Conservation (phyloP, 768 basidiomycete genomes). For the Suillus weaverae region DNA sequence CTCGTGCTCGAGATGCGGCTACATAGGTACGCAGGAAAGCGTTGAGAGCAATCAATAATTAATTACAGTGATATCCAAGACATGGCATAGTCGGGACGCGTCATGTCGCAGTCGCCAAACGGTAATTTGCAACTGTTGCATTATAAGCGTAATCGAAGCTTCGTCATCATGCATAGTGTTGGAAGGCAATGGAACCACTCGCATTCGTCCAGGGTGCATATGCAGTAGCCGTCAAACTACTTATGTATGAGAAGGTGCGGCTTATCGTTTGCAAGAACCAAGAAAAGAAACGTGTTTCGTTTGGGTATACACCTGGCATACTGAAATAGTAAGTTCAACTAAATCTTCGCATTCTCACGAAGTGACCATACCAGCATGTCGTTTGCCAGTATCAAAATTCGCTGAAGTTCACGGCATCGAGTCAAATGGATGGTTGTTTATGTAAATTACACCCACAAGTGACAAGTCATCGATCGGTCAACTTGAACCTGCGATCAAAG, state of each 20-base stretch:
- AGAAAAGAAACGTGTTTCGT: neutral
- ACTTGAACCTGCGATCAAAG: neutral
- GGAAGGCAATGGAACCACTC: neutral
- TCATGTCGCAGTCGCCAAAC: neutral
- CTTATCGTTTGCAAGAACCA: neutral
- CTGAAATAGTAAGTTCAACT: neutral
- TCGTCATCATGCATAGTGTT: neutral
- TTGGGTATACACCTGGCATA: too few species aligned
- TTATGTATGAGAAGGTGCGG: neutral
- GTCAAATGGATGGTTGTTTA: neutral
- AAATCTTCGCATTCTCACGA: neutral
- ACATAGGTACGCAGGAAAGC: neutral
- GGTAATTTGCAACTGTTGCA: neutral
- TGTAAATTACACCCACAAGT: neutral
- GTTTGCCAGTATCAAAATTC: neutral
- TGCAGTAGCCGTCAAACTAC: neutral
- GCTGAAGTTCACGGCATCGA: neutral
- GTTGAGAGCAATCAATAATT: neutral
- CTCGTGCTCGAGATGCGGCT: neutral
- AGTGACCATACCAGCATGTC: neutral
- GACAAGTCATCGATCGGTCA: neutral
- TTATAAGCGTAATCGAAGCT: conserved; percentile 1
- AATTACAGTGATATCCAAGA: neutral
- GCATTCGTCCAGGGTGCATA: neutral
- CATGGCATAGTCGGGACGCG: neutral